Evolutionary conservation across 371 early-diverging fungal genomes (phyloP), one percentile per base, ranked within the genome.

Genomic region (Zancudomyces culisetae): DNA sequence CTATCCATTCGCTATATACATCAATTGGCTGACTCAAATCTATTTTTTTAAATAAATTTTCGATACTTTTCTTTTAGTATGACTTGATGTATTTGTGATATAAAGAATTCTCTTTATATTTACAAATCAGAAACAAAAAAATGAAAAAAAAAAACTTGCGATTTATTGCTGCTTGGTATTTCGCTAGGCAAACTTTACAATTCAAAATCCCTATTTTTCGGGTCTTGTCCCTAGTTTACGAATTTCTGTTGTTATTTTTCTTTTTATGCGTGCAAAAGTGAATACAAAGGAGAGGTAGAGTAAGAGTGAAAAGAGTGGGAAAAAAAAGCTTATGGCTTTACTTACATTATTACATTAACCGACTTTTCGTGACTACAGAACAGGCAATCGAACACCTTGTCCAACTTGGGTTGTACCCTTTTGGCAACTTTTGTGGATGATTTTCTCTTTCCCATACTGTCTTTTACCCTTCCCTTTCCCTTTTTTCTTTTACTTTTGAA

Each of bases 351-450:
- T 19, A 57, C 58, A 2, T 39, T 15, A 45, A 90, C 77, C 23
- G 81, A 76, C 57, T 78, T 76, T 55, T 90, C 89, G 61, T 92
- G 90, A 59, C 83, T 84, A 72, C 90, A 92, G 58, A 83, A 88
- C n/a, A 85, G 70, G 53, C 94, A 93, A 58, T 79, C 75, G 61
- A 93, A 91, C 45, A 74, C 73, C 43, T 75, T 81, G 57, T 85
- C 87, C 29, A 91, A 77, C 51, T 69, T 78, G 13, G 70, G 68
- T 66, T 83, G 83, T 43, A 75, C 68, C 58, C 77, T 79, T 55
- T 72, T 77, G 43, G 64, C 71, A 10, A 81, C 72, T 69, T 86
- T 83, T 65, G 87, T 77, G 27, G 78, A 74, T 39, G 77, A 72
- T 70, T 89, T 89, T 57, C 90, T 75, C 71, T 93, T 93, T 54